These are phyloP conservation scores for Comarum palustre DNA, from an alignment of 306 rosid genomes.

Conservation along the genomic window DNA sequence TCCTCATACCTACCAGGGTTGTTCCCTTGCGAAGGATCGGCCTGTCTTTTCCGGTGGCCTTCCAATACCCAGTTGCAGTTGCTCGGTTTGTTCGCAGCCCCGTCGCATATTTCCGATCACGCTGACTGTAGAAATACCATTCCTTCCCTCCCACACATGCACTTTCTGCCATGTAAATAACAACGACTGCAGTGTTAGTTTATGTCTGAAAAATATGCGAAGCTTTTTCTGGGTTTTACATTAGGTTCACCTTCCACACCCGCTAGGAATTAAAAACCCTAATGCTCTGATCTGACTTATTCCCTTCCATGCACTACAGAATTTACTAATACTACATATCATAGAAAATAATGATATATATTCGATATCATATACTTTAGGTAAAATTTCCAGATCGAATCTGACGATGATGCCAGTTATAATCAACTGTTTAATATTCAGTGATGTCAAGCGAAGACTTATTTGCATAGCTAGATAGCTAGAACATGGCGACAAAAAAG, in stretches of 20 bases:
- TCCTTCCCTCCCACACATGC: slow-evolving; percentile 95
- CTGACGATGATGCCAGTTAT: background rate
- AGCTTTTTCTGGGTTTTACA: background rate
- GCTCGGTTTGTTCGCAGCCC: slow-evolving; percentile 89
- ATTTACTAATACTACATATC: background rate
- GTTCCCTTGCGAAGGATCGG: slow-evolving; percentile 44
- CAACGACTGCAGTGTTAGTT: background rate
- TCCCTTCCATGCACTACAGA: background rate
- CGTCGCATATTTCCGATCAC: slow-evolving; percentile 84
- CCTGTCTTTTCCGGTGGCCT: slow-evolving; percentile 91
- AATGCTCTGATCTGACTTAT: background rate
- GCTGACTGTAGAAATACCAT: slow-evolving; percentile 81
- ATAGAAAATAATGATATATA: background rate
- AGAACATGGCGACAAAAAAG: slow-evolving; percentile 15
- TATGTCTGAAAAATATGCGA: background rate
- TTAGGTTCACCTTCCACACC: background rate
- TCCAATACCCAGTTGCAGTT: slow-evolving; percentile 88
- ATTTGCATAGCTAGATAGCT: background rate
- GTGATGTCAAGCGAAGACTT: slow-evolving; percentile 22
- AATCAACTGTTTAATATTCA: background rate
- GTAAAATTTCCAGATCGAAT: slow-evolving; percentile 2
- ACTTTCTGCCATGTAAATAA: slow-evolving; percentile 30
- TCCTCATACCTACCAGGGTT: slow-evolving; percentile 81
- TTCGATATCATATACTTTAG: background rate
- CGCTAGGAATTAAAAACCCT: background rate